Base-by-base conservation (phyloP, 2,329 filamentous ascomycete species). In the Aquanectria penicillioides region DNA sequence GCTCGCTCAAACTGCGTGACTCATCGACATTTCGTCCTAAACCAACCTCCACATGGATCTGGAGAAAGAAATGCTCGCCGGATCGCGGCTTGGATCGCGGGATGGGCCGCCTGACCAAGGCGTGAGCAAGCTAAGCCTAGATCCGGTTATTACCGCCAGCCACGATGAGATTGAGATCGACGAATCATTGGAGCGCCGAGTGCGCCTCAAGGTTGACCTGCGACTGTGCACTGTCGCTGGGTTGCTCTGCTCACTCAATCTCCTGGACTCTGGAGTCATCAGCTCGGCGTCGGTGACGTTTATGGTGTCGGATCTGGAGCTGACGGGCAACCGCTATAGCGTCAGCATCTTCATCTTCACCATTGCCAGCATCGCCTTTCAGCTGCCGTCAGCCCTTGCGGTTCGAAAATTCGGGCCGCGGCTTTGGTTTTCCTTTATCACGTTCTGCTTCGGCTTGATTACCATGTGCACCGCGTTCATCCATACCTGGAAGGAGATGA, bases 281-380 rank as follows among this genome's bases (percentile, higher is more conserved):
- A 53, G 49, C 38, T 53, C 49, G 7, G 49, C 49, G 3, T 36
- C 49, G 4, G 49, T 53, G 11, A 53, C 49, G 6, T 53, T 38
- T 12, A 53, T 53, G 49, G 29, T 34, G 13, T 28, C 38, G 49
- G 49, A 53, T 17, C 49, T 53, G 7, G 49, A 36, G 1, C 29
- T 53, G 22, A 44, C 38, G 3, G 49, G 49, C 26, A 44, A 53
- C 38, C 49, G 49, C 4, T 53, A 53, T 22, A 53, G 49, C 29
- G 49, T 53, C 12, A 53, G 49, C 38, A 53, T 53, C 49, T 53
- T 53, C 29, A 53, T 53, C 38, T 53, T 53, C 28, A 53, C 49
- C 38, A 44, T 53, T 12, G 15, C 49, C 15, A 44, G 49, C 40
- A 53, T 53, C 22, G 49, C 23, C 15, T 53, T 53, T 17, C 49